Base-by-base conservation (phyloP, 1,284 basidiomycete genomes). In the Fomitopsis betulina region DNA sequence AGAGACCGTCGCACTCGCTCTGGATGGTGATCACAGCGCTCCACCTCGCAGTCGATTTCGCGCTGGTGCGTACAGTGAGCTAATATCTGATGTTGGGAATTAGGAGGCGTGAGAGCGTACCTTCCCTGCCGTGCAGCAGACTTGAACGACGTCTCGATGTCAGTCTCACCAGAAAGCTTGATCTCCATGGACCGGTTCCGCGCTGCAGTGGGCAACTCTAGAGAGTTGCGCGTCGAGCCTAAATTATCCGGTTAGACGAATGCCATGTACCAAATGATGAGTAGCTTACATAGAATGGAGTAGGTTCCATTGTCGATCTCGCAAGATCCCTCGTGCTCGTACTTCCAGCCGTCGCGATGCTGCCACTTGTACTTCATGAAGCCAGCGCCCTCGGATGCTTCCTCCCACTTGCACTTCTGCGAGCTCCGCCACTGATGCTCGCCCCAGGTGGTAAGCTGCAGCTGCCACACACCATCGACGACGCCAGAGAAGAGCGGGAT, bases 141-240 rank as follows among this genome's bases (percentile, higher is more conserved):
- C 51, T 65, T 63, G 56, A 67, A 59, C 21, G 65, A 55, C 43
- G 73, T 60, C 33, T 62, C 62, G 25, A 74, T 62, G 9, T 63
- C 62, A 10, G 67, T 63, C 42, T 67, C 62, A 5, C 72, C 72
- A 49, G 61, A 63, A 32, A 74, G 30, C 58, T 63, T 65, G 58
- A 74, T 70, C 23, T 67, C 66, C 32, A 70, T 60, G 3, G 62
- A 61, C 9, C 65, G 66, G 15, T 58, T 58, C 57, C 65, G 67
- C 52, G 64, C 63, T 17, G 63, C 60, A 19, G 66, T 66, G 35
- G 72, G 69, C 55, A 73, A 61, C 60, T 68, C 61, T 43, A 71
- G 56, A 35, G 60, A 65, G 63, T 73, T 73, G 27, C 62, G 63
- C 12, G 71, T 73, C 39, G 64, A 54, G 60, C 70, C 71, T 73